A percentile compares a stretch with the other conserved stretches of the same genome.
These are phyloP conservation scores for Phlyctochytrium arcticum DNA, from an alignment of 192 early-diverging fungal species.

Conservation along the genomic window DNA sequence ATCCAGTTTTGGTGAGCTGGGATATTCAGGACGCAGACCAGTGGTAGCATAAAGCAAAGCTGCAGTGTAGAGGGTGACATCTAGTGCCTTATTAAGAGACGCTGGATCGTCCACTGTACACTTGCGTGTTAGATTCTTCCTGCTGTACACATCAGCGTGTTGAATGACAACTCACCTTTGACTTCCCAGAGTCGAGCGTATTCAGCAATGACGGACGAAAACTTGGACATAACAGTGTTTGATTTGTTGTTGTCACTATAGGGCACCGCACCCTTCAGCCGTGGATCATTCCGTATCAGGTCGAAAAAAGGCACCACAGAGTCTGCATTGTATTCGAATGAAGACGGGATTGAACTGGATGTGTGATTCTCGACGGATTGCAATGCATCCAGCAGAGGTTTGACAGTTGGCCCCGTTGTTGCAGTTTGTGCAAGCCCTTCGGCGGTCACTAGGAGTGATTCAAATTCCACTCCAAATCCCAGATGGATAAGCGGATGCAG, in stretches of 20 bases:
- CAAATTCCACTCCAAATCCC: constrained; percentile 12
- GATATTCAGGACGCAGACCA: not conserved
- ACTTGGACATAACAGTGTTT: not conserved
- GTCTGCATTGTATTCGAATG: not conserved
- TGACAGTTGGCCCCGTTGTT: not conserved
- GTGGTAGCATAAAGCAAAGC: not conserved
- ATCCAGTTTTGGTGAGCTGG: not conserved
- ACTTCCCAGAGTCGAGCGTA: constrained; percentile 7
- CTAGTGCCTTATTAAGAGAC: no score
- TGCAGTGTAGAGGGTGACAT: not conserved
- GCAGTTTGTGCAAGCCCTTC: constrained; percentile 10
- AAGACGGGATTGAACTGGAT: not conserved
- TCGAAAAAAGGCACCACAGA: not conserved
- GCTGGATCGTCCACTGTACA: no score
- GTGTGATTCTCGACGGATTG: not conserved
- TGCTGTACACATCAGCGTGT: no score
- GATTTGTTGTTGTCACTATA: constrained; percentile 2
- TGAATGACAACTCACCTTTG: no score
- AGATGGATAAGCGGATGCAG: constrained; percentile 19
- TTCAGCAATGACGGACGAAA: not conserved
- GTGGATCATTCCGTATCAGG: not conserved
- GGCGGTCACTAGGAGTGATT: not conserved
- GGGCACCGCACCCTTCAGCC: not conserved
- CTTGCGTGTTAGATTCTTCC: no score
- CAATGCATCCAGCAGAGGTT: not conserved